Percentiles rank a stretch among this genome's conserved stretches.
phyloP scores from a whole-genome alignment of 257 asterid genomes.

The Nicotiana attenuata region DNA sequence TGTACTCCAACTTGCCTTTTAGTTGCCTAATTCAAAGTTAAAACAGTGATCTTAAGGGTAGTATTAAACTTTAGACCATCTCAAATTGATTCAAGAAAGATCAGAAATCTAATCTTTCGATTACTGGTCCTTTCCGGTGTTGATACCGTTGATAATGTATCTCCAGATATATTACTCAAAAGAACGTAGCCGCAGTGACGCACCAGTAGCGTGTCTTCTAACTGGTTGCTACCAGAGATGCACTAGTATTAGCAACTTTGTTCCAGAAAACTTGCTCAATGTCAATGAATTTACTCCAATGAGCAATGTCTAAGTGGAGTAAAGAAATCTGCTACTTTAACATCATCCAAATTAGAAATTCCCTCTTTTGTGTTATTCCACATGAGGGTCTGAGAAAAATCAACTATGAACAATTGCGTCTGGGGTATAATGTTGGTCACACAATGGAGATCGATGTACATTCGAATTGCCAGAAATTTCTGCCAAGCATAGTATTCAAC shows the following conservation, averaged over 20 bases:
- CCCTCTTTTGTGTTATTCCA: not conserved
- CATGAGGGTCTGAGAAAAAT: not conserved
- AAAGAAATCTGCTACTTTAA: not conserved
- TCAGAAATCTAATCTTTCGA: not conserved
- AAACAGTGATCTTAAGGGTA: no score
- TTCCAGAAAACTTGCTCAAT: not conserved
- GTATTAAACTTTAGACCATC: no score
- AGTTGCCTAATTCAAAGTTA: not conserved
- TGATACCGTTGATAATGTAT: no score
- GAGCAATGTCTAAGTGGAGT: not conserved
- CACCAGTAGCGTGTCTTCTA: no score
- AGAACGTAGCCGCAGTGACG: no score
- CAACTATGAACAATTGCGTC: no score
- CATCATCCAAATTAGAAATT: not conserved
- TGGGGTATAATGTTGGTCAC: not conserved
- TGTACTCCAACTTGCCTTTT: not conserved
- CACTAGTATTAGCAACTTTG: no score
- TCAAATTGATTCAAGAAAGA: not conserved
- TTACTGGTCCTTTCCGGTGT: not conserved
- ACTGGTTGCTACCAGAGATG: no score
- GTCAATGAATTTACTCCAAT: not conserved
- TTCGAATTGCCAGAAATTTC: not conserved
- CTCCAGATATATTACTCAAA: not conserved
- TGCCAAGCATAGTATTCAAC: not conserved
- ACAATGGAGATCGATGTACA: not conserved